phyloP scores from a whole-genome alignment of 2,329 filamentous ascomycete species.

The Fusarium nisikadoi region DNA sequence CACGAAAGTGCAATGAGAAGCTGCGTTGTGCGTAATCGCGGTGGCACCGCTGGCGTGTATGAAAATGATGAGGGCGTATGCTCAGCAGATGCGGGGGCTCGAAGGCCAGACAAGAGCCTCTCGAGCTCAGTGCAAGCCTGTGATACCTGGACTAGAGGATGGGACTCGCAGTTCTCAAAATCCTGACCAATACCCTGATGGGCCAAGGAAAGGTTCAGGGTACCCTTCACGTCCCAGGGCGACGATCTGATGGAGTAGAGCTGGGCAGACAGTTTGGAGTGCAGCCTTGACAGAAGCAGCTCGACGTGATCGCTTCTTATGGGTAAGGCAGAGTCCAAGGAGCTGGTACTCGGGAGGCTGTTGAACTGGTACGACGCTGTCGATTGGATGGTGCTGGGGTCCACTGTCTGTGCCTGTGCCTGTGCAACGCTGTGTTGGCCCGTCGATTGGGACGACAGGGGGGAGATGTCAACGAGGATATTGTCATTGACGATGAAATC shows the following conservation, averaged over 20 bases:
- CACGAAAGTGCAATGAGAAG: slow-evolving; percentile 11
- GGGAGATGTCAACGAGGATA: background rate
- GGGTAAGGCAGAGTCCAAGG: background rate
- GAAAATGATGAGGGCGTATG: slow-evolving; percentile 1
- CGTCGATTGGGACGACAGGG: background rate
- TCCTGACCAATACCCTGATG: background rate
- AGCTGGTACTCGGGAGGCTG: background rate
- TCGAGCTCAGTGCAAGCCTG: slow-evolving; percentile 1
- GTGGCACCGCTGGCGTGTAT: background rate
- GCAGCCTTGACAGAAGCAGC: background rate
- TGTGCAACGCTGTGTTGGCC: background rate
- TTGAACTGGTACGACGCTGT: background rate
- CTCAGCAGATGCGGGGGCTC: background rate
- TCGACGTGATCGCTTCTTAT: background rate
- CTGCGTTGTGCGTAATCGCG: slow-evolving; percentile 3
- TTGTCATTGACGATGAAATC: background rate
- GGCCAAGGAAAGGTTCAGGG: slow-evolving; percentile 67
- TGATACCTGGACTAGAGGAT: slow-evolving; percentile 8
- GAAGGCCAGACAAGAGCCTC: slow-evolving; percentile 1
- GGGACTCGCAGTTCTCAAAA: background rate
- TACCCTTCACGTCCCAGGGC: slow-evolving; percentile 51
- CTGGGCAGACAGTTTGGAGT: background rate
- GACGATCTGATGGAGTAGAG: slow-evolving; percentile 1
- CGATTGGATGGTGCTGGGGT: background rate
- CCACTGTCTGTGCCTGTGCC: background rate